Evolutionary conservation across 2,329 filamentous ascomycete species (phyloP), one percentile per base, ranked within the genome.

Genomic region (Ophiostoma piceae): DNA sequence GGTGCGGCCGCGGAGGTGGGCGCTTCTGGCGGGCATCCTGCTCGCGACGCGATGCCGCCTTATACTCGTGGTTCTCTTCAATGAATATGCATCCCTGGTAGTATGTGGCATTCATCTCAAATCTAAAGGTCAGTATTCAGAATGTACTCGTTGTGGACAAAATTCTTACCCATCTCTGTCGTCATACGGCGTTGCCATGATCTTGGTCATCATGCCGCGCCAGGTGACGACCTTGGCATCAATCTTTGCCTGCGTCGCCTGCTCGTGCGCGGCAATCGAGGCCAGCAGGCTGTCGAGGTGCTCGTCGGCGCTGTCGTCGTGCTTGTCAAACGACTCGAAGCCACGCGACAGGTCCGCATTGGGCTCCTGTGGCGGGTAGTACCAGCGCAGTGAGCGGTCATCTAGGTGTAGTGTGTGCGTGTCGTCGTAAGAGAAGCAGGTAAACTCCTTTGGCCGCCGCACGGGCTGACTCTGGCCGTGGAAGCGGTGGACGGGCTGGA

Each of bases 121-220:
- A 98, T 67, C 91, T 93, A 65, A 76, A 65, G 29, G 64, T 54
- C 60, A 32, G 51, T 29, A 37, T 12, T 22, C 7, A n/a, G 47
- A 1, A 3, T 35, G 9, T 41, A 9, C 22, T 8, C 22, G 5
- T 9, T 16, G 11, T 29, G n/a, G 16, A 39, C 16, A 19, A 22
- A 7, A 22, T 5, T 19, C 5, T 79, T n/a, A 54, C 88, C 90
- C 91, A 76, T 94, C 92, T 77, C 90, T 86, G 73, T 90, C 85
- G 73, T 96, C 92, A 77, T 91, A 98, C 0, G 92, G 91, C 0
- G 90, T 84, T 0, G 89, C 88, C 88, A 98, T 88, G 74, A 99
- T 92, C 92, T 97, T 99, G 73, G 95, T 98, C 90, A 99, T 94
- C 92, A 98, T 97, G 51, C 95, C 95, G 76, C 95, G 85, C 94